Evolutionary conservation across 2,329 filamentous ascomycete species (phyloP).

Genomic region (Aspergillus flavus): DNA sequence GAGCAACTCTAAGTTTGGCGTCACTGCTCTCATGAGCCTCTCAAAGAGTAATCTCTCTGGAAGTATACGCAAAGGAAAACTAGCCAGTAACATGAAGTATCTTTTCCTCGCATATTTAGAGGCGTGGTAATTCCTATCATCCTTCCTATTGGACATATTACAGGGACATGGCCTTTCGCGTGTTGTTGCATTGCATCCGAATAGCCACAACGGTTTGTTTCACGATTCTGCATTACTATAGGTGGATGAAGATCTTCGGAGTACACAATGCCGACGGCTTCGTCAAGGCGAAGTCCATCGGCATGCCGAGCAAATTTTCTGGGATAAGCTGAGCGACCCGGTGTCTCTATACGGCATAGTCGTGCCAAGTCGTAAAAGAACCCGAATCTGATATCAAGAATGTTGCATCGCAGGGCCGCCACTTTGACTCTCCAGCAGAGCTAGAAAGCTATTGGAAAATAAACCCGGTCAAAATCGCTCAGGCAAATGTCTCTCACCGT

Average conservation of each 20-base stretch:
- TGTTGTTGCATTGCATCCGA: neutral
- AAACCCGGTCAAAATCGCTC: neutral
- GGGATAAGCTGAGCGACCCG: constrained; percentile 7
- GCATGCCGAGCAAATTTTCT: constrained; percentile 20
- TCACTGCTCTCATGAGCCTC: neutral
- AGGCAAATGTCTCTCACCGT: neutral
- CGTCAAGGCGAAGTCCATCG: constrained; percentile 9
- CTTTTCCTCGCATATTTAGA: neutral
- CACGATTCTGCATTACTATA: neutral
- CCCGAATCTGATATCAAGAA: constrained; percentile 3
- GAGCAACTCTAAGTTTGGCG: neutral
- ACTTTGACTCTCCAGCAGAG: constrained; percentile 1
- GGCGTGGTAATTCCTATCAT: neutral
- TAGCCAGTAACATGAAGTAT: neutral
- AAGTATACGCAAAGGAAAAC: neutral
- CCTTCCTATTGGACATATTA: neutral
- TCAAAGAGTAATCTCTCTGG: neutral
- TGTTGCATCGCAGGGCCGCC: neutral
- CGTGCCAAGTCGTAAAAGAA: constrained; percentile 13
- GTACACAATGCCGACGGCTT: constrained; percentile 19
- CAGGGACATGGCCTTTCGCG: neutral
- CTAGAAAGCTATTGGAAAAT: neutral
- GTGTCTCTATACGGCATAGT: constrained; percentile 22
- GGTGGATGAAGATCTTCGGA: neutral
- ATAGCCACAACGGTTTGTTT: neutral